Conservation (phyloP, 495 filamentous ascomycete species). For the Jackrogersella multiformis region DNA sequence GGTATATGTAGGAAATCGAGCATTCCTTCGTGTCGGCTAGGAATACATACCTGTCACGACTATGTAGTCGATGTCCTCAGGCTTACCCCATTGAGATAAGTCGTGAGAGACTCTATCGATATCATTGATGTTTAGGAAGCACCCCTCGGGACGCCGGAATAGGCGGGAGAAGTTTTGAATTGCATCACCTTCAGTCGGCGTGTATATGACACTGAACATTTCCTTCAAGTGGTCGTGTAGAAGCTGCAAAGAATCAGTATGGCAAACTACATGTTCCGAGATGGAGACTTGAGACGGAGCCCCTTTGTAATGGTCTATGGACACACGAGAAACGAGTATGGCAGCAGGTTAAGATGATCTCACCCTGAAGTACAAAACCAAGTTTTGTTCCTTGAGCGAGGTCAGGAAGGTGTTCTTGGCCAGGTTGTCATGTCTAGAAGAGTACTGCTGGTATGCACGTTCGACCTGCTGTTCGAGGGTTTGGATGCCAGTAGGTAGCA, state of each 20-base stretch:
- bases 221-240: slow-evolving; percentile 66
- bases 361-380: slow-evolving; percentile 78
- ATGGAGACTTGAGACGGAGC: not conserved
- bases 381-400: slow-evolving; percentile 86
- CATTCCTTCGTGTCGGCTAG: no score
- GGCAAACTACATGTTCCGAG: not conserved
- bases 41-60: slow-evolving; percentile 76
- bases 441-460: slow-evolving; percentile 84
- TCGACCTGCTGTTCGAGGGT: slow-evolving; percentile 82
- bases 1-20: not conserved
- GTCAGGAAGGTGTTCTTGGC: slow-evolving; percentile 88
- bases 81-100: slow-evolving; percentile 70
- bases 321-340: no score
- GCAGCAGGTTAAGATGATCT: slow-evolving; percentile 3
- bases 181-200: slow-evolving; percentile 90
- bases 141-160: slow-evolving; percentile 78
- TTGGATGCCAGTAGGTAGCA: slow-evolving; percentile 77
- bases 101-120: slow-evolving; percentile 66
- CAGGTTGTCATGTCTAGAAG: slow-evolving; percentile 72
- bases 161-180: slow-evolving; percentile 85
- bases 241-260: slow-evolving; percentile 40
- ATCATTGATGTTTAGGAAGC: slow-evolving; percentile 68
- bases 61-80: slow-evolving; percentile 86
- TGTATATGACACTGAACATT: slow-evolving; percentile 91
- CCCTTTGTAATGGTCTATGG: not conserved